phyloP scores from a whole-genome alignment of 257 asterid species.

The Scutellaria barbata region DNA sequence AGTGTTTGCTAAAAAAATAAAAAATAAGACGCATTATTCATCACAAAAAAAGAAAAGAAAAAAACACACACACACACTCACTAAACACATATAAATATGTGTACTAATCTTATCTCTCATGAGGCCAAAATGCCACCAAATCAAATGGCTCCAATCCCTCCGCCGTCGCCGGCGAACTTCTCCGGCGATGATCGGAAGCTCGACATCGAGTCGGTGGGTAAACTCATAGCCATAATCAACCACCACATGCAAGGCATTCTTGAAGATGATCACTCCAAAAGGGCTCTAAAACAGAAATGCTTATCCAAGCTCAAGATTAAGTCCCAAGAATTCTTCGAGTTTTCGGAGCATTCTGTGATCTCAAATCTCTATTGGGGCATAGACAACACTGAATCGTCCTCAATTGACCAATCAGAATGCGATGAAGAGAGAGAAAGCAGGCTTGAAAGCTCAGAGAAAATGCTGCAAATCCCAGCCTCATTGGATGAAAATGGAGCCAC shows the following conservation, averaged over 20 bases:
- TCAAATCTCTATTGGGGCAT: slow-evolving; percentile 89
- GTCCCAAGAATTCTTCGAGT: slow-evolving; percentile 62
- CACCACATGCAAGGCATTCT: slow-evolving; percentile 51
- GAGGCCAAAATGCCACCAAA: slow-evolving; percentile 42
- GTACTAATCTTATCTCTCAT: slow-evolving; percentile 34
- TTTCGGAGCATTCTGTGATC: slow-evolving; percentile 70
- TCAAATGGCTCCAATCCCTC: slow-evolving; percentile 55
- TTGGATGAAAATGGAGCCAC: slow-evolving; percentile 66
- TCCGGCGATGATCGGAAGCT: slow-evolving; percentile 47
- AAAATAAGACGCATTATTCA: slow-evolving; percentile 5
- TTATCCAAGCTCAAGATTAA: slow-evolving; percentile 60
- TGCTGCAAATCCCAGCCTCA: slow-evolving; percentile 92
- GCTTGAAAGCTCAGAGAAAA: slow-evolving; percentile 64
- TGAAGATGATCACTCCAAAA: slow-evolving; percentile 41
- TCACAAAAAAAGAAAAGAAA: background rate
- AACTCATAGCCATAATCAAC: slow-evolving; percentile 51
- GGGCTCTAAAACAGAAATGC: slow-evolving; percentile 54
- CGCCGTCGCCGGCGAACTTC: slow-evolving; percentile 37
- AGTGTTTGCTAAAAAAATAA: slow-evolving; percentile 42
- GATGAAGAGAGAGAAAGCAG: slow-evolving; percentile 38
- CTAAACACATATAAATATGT: slow-evolving; percentile 21
- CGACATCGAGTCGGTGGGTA: slow-evolving; percentile 54
- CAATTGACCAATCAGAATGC: slow-evolving; percentile 22
- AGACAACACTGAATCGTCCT: slow-evolving; percentile 56
- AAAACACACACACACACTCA: slow-evolving; percentile 4